A percentile compares a stretch with the other conserved stretches of the same genome.
phyloP scores from a whole-genome alignment of 345 rosid genomes.

The Rhodamnia rubescens region DNA sequence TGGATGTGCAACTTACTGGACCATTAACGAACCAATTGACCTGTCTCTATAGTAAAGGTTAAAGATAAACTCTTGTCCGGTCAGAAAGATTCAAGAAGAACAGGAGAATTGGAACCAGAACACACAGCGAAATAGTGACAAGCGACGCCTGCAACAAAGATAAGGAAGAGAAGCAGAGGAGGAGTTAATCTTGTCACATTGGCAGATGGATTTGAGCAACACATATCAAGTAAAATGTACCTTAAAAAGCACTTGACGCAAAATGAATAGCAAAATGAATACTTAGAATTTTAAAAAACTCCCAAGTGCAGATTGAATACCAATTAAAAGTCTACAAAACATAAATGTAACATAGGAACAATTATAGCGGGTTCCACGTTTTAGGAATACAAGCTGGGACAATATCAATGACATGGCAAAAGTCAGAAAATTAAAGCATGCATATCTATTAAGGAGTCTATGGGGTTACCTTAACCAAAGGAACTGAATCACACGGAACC shows the following conservation, averaged over 20 bases:
- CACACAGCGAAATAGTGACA: neutral
- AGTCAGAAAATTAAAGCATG: neutral
- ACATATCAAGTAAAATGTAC: neutral
- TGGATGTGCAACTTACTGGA: neutral
- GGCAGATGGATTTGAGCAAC: neutral
- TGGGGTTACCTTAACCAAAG: neutral
- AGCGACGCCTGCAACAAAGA: neutral
- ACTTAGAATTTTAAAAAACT: neutral
- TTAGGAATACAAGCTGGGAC: neutral
- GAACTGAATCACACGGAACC: neutral
- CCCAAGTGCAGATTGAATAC: neutral
- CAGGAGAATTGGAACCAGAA: neutral
- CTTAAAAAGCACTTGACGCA: neutral
- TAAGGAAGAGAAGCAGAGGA: neutral
- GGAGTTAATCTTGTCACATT: neutral
- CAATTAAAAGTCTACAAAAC: neutral
- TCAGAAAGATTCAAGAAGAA: neutral
- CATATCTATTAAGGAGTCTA: neutral
- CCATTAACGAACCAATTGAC: neutral
- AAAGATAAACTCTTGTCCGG: neutral
- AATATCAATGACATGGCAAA: neutral
- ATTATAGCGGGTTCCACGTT: neutral
- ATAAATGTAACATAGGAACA: neutral
- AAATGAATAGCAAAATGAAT: too few species aligned
- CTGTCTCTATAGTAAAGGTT: neutral